phyloP scores from a whole-genome alignment of 106 monocot genomes.

The Phalaenopsis equestris region DNA sequence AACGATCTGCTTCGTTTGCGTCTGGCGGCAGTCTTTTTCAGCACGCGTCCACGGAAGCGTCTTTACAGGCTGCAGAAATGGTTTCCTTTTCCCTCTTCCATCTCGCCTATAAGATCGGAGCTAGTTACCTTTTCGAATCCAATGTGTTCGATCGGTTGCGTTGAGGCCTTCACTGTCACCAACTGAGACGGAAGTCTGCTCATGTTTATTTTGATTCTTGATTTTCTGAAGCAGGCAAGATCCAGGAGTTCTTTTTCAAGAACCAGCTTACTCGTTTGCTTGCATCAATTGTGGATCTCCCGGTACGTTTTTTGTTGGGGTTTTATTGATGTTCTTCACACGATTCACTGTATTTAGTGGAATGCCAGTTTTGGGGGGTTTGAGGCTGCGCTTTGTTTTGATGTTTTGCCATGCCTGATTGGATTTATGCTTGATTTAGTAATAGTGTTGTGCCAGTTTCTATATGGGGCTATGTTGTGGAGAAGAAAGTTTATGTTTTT shows the following conservation, averaged over 20 bases:
- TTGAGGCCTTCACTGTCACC: background rate
- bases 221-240: background rate
- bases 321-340: background rate
- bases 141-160: background rate
- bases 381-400: background rate
- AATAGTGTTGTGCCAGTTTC: background rate
- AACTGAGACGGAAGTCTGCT: background rate
- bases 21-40: background rate
- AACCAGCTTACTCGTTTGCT: background rate
- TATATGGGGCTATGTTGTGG: background rate
- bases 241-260: background rate
- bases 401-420: background rate
- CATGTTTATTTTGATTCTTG: background rate
- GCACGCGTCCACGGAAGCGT: background rate
- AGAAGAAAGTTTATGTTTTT: background rate
- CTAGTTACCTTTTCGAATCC: background rate
- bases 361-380: background rate
- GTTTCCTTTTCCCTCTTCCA: background rate
- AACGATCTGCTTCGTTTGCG: background rate
- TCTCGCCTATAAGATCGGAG: background rate
- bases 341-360: background rate
- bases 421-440: background rate
- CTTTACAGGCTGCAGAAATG: background rate
- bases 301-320: background rate
- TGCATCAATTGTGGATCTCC: background rate